Conservation (phyloP, 345 rosid genomes). For the Clausena lansium region DNA sequence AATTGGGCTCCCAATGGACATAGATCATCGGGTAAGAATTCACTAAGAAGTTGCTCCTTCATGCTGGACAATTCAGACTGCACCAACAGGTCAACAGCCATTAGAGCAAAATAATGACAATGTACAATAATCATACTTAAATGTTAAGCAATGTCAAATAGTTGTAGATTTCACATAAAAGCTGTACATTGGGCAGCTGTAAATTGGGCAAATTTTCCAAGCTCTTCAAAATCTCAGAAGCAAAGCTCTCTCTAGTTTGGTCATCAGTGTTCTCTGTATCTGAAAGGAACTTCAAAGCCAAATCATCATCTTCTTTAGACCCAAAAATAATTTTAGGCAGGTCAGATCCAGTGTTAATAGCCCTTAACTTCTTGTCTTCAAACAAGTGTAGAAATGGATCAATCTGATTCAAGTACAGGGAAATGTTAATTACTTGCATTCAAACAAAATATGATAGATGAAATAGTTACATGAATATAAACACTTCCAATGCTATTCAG, state of each 20-base stretch:
- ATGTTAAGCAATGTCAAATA: neutral
- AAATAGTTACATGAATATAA: neutral
- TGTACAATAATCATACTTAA: neutral
- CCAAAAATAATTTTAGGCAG: conserved; percentile 47
- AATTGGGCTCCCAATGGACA: conserved; percentile 72
- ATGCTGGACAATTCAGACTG: conserved; percentile 59
- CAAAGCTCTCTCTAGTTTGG: conserved; percentile 62
- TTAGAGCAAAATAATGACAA: neutral
- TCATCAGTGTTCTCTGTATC: conserved; percentile 46
- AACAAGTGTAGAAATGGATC: conserved; percentile 81
- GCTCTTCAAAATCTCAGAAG: conserved; percentile 67
- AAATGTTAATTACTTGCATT: neutral
- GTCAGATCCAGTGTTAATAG: conserved; percentile 36
- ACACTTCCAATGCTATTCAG: neutral
- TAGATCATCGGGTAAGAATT: conserved; percentile 84
- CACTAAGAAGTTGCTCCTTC: conserved; percentile 57
- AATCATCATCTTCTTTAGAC: conserved; percentile 64
- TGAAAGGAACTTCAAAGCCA: conserved; percentile 60
- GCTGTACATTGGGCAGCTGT: conserved; percentile 55
- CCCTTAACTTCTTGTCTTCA: conserved; percentile 74
- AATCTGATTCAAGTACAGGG: conserved; percentile 46
- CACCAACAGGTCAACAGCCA: conserved; percentile 23
- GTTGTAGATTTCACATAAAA: conserved; percentile 13
- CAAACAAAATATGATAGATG: neutral
- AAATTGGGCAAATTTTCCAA: conserved; percentile 58